phyloP scores from a whole-genome alignment of 2,329 filamentous ascomycete genomes.

The Scedosporium dehoogii region DNA sequence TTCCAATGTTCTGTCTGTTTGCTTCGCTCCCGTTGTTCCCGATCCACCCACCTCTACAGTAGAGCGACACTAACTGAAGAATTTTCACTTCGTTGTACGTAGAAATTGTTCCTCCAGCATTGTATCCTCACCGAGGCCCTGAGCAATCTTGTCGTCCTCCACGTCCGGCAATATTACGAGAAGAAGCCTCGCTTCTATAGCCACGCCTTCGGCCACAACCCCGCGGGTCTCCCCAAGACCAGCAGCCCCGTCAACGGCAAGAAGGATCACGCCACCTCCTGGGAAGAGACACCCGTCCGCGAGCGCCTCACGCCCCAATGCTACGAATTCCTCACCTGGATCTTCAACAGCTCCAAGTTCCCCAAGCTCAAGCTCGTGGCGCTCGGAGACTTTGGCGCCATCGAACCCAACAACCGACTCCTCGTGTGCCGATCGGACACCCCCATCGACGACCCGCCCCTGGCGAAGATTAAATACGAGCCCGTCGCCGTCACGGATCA shows the following conservation, averaged over 20 bases:
- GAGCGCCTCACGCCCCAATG: background rate
- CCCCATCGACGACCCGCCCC: background rate
- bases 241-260: background rate
- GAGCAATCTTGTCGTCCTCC: background rate
- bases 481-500: background rate
- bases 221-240: background rate
- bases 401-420: background rate
- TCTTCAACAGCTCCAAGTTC: background rate
- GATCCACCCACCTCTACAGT: background rate
- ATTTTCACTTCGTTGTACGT: background rate
- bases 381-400: conserved; percentile 2
- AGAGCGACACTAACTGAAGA: background rate
- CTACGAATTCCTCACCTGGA: conserved; percentile 1
- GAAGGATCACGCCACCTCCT: too few relatives aligned
- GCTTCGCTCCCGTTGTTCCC: too few relatives aligned
- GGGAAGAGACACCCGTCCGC: background rate
- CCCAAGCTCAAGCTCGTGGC: background rate
- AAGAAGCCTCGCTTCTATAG: background rate
- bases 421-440: background rate
- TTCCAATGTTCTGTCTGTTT: background rate
- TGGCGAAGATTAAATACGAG: background rate
- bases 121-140: background rate
- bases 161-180: conserved; percentile 1
- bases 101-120: background rate
- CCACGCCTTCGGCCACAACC: background rate